A percentile compares a stretch with the other conserved stretches of the same genome.
phyloP scores from a whole-genome alignment of 306 rosid genomes.

The Castanospermum australe region DNA sequence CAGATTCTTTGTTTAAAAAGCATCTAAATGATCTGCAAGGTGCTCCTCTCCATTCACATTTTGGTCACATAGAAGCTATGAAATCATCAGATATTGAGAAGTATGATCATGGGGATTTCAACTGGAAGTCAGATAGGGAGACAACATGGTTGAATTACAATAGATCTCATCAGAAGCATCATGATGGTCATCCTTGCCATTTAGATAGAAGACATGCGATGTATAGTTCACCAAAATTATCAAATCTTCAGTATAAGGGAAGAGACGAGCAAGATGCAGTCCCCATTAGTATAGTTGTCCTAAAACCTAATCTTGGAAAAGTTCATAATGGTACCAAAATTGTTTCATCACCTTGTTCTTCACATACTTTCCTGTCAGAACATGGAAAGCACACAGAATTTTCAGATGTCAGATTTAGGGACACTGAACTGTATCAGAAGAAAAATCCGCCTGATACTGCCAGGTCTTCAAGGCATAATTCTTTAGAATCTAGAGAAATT shows the following conservation, averaged over 20 bases:
- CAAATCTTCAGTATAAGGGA: slow-evolving; percentile 45
- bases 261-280: slow-evolving; percentile 41
- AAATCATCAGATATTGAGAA: slow-evolving; percentile 47
- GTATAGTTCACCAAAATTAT: slow-evolving; percentile 42
- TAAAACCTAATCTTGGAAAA: slow-evolving; percentile 88
- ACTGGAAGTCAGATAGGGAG: slow-evolving; percentile 53
- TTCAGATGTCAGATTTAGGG: slow-evolving; percentile 45
- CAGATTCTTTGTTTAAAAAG: slow-evolving; percentile 83
- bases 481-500: slow-evolving; percentile 74
- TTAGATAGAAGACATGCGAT: slow-evolving; percentile 46
- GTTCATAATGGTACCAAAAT: slow-evolving; percentile 43
- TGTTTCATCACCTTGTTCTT: slow-evolving; percentile 59
- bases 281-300: slow-evolving; percentile 85
- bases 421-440: slow-evolving; percentile 38
- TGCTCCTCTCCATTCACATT: slow-evolving; percentile 46
- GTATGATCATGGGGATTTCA: slow-evolving; percentile 36
- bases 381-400: slow-evolving; percentile 47
- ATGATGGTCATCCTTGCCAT: slow-evolving; percentile 37
- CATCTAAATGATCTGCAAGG: slow-evolving; percentile 77
- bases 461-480: slow-evolving; percentile 50
- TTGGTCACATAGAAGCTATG: slow-evolving; percentile 39
- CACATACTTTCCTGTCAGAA: slow-evolving; percentile 49
- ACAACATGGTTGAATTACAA: slow-evolving; percentile 34
- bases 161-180: slow-evolving; percentile 52
- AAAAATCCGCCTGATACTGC: slow-evolving; percentile 39